phyloP scores from a whole-genome alignment of 2,329 filamentous ascomycete species.

The Aureobasidium leucospermi region DNA sequence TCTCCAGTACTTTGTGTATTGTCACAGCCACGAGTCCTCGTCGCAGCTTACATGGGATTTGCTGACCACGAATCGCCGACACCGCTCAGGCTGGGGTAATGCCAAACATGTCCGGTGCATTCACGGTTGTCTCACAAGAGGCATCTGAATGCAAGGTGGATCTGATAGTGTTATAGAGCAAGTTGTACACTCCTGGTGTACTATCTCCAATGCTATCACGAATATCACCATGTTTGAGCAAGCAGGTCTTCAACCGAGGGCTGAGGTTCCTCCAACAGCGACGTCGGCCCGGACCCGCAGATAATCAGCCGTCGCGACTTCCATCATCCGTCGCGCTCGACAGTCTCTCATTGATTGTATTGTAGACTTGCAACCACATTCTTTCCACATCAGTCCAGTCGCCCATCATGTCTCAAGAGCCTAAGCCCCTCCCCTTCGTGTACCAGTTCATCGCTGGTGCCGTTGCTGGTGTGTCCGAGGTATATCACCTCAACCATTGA shows the following conservation, averaged over 20 bases:
- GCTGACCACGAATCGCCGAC: conserved; percentile 9
- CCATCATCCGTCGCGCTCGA: neutral
- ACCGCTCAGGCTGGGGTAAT: neutral
- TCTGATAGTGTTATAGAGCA: too few species aligned
- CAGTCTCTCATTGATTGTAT: neutral
- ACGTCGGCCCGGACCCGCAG: conserved; percentile 1
- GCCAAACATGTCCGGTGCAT: neutral
- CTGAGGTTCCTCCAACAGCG: neutral
- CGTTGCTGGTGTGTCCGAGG: conserved; percentile 95
- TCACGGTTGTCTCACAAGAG: neutral
- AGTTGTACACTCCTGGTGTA: too few species aligned
- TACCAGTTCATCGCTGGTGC: conserved; percentile 98
- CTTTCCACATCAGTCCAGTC: neutral
- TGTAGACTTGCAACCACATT: neutral
- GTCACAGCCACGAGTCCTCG: too few species aligned
- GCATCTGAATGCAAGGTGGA: neutral
- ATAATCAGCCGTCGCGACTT: conserved; percentile 5
- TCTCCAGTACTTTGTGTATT: too few species aligned
- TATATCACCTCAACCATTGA: conserved; percentile 39
- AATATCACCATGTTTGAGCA: neutral
- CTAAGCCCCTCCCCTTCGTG: conserved; percentile 75
- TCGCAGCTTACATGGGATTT: neutral
- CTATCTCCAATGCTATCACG: too few species aligned
- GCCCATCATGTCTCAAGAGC: conserved; percentile 40
- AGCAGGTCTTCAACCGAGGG: neutral